Evolutionary conservation across 768 basidiomycete species (phyloP).

Genomic region (Termitomyces sp.): DNA sequence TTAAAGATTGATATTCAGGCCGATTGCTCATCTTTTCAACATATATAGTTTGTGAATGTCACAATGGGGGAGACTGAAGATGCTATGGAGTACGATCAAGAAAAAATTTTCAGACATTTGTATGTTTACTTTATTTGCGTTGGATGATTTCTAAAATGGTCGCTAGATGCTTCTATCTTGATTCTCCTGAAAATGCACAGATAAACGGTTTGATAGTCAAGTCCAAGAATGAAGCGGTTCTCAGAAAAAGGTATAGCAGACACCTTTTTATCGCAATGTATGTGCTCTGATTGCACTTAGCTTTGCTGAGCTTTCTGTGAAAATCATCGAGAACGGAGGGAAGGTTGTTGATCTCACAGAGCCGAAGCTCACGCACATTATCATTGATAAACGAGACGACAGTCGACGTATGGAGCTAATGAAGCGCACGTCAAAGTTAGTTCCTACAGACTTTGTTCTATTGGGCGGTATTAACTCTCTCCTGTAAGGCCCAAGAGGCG

Average conservation of each 20-base stretch:
- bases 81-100: slow-evolving; percentile 75
- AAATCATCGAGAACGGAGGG: slow-evolving; percentile 70
- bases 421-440: slow-evolving; percentile 66
- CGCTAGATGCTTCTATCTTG: slow-evolving; percentile 81
- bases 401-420: slow-evolving; percentile 68
- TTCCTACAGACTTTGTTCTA: slow-evolving; percentile 5
- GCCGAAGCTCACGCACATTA: slow-evolving; percentile 79
- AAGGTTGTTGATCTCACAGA: slow-evolving; percentile 62
- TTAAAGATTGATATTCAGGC: not conserved
- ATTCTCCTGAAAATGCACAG: slow-evolving; percentile 69
- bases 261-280: not conserved
- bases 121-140: slow-evolving; percentile 28
- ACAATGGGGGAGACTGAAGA: slow-evolving; percentile 69
- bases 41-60: slow-evolving; percentile 25
- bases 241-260: slow-evolving; percentile 44
- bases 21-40: not conserved
- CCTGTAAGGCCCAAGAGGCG: slow-evolving; percentile 70
- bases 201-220: slow-evolving; percentile 57
- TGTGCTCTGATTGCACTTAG: slow-evolving; percentile 30
- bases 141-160: not conserved
- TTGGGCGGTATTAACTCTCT: slow-evolving; percentile 7
- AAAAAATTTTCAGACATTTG: slow-evolving; percentile 80
- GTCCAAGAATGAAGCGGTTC: slow-evolving; percentile 44
- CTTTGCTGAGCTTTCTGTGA: slow-evolving; percentile 41
- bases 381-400: slow-evolving; percentile 79